Evolutionary conservation across 2,329 filamentous ascomycete genomes (phyloP), one percentile per base, ranked within the genome.

Genomic region (Trichoderma gracile): DNA sequence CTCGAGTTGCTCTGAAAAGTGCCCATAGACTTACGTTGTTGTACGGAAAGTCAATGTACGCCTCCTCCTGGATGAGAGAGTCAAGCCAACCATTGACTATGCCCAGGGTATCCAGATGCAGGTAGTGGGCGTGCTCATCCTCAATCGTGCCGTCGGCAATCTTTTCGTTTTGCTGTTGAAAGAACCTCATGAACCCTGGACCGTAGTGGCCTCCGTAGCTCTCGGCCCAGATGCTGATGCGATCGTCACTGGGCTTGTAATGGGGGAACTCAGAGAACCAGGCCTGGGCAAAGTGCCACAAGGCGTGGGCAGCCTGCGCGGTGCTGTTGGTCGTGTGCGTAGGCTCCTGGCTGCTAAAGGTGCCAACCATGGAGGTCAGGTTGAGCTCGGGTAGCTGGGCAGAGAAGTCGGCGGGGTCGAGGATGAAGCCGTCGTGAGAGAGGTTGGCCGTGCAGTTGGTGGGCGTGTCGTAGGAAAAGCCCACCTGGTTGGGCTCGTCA

Each of bases 31-130:
- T 68, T 58, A 86, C 85, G 71, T 90, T 90, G 72, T 86, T 86
- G 66, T 82, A 80, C 1, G 84, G 83, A 72, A 87, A 87, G 14
- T 75, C 71, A 2, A 86, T 81, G 68, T 84, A 86, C 67, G 77
- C 83, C 15, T 83, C 81, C 17, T 79, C 79, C 73, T 91, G 87
- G 1, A 87, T 78, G 5, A 86, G 71, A 63, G 84, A 79, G 71
- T 92, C 90, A 23, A 92, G 78, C 66, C 87, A 84, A 14, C 89
- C 89, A 73, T 92, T 91, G 65, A 91, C 79, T 66, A 92, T 89
- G 40, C 89, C 88, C 0, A 92, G 76, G 0, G 88, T 85, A 19
- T 80, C 79, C 8, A 92, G 78, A 4, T 83, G 74, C 3, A 85
- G 66, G 2, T 79, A 75, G 4, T 86, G 83, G 62, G 81, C 83